Conservation (phyloP, 2,329 filamentous ascomycete genomes). For the Myriosclerotinia duriaeana region DNA sequence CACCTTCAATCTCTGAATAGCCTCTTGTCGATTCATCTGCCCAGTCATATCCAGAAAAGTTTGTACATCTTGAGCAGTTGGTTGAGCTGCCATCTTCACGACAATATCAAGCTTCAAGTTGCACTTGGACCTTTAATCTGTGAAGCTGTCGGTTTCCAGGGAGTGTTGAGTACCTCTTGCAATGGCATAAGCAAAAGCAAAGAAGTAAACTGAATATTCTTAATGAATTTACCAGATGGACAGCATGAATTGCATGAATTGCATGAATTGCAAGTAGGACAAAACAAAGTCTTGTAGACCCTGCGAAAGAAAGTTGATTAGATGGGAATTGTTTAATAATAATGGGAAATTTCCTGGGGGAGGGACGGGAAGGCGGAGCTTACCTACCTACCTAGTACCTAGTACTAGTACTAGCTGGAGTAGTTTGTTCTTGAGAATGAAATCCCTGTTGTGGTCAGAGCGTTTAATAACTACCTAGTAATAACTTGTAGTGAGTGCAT, state of each 20-base stretch:
- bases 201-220: background rate
- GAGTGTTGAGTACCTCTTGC: background rate
- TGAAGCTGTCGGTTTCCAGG: background rate
- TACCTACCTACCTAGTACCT: too few relatives aligned
- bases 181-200: slow-evolving; percentile 16
- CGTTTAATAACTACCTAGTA: background rate
- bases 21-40: slow-evolving; percentile 19
- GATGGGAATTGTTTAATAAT: background rate
- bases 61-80: slow-evolving; percentile 22
- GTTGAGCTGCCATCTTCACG: slow-evolving; percentile 19
- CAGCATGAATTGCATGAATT: background rate
- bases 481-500: background rate
- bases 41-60: slow-evolving; percentile 20
- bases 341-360: slow-evolving; percentile 4
- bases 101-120: background rate
- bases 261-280: background rate
- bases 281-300: background rate
- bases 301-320: background rate
- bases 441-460: slow-evolving; percentile 7
- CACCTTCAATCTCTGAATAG: slow-evolving; percentile 21
- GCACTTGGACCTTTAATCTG: background rate
- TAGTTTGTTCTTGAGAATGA: background rate
- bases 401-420: too few relatives aligned
- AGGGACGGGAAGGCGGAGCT: slow-evolving; percentile 10
- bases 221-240: background rate